phyloP scores from a whole-genome alignment of 108 stramenopile genomes.

The Stephanodiscus triporus region DNA sequence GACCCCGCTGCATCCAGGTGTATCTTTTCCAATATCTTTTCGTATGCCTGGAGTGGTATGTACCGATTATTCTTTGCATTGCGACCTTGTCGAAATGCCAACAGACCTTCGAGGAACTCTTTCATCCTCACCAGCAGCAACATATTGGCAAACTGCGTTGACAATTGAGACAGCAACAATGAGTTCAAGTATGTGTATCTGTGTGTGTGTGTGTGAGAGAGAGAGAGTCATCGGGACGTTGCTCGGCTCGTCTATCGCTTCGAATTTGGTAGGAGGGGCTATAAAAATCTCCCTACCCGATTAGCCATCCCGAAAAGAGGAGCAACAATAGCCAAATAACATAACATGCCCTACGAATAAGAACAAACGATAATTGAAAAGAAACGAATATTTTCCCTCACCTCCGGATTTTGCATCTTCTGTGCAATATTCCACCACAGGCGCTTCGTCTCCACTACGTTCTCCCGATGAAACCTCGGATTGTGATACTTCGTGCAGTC shows the following conservation, averaged over 20 bases:
- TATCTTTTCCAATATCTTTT: constrained; percentile 74
- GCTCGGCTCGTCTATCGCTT: too few species aligned
- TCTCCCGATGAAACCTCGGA: constrained; percentile 17
- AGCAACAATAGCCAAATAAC: too few species aligned
- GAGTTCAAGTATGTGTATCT: too few species aligned
- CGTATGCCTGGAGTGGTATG: constrained; percentile 61
- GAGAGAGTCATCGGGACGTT: too few species aligned
- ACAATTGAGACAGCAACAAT: neutral
- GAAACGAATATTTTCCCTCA: neutral
- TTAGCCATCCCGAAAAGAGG: too few species aligned
- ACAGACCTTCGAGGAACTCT: constrained; percentile 65
- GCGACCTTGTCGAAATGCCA: constrained; percentile 58
- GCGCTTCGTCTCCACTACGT: constrained; percentile 74
- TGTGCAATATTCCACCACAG: constrained; percentile 75
- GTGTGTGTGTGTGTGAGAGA: neutral
- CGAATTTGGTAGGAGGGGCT: too few species aligned
- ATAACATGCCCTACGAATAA: too few species aligned
- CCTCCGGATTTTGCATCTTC: constrained; percentile 68
- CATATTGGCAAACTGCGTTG: constrained; percentile 68
- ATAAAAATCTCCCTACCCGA: too few species aligned
- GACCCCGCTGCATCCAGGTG: constrained; percentile 77
- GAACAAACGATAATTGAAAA: neutral
- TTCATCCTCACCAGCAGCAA: constrained; percentile 72
- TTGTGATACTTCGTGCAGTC: constrained; percentile 37
- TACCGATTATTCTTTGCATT: constrained; percentile 32